These are phyloP conservation scores for Irpex lacteus DNA, from an alignment of 1,284 basidiomycete species.

Conservation along the genomic window DNA sequence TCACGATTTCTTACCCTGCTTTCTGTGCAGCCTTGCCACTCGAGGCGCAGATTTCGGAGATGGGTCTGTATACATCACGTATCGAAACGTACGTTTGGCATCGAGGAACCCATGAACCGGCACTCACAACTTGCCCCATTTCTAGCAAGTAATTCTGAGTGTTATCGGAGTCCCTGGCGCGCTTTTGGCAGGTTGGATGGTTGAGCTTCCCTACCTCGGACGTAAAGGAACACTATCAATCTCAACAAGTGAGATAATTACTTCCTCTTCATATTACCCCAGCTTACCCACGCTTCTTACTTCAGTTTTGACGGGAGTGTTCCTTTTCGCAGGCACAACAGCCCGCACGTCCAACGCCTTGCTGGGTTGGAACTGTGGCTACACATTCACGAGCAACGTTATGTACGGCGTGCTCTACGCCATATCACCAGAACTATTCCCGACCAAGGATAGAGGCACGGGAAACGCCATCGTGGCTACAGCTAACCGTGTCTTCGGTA, in stretches of 20 bases:
- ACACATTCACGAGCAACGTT: slow-evolving; percentile 59
- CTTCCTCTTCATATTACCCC: neutral
- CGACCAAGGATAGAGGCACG: slow-evolving; percentile 69
- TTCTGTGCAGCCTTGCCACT: slow-evolving; percentile 43
- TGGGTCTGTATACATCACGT: slow-evolving; percentile 60
- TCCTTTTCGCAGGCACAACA: slow-evolving; percentile 68
- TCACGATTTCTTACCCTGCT: neutral
- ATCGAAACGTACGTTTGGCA: slow-evolving; percentile 51
- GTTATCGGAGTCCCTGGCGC: slow-evolving; percentile 71
- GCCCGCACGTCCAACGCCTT: slow-evolving; percentile 59
- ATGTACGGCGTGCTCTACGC: slow-evolving; percentile 78
- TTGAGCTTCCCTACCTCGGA: slow-evolving; percentile 57
- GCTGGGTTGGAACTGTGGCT: slow-evolving; percentile 74
- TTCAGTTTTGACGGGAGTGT: slow-evolving; percentile 60
- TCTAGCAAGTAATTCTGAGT: slow-evolving; percentile 63
- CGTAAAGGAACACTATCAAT: slow-evolving; percentile 61
- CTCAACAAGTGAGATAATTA: slow-evolving; percentile 42
- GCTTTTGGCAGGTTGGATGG: slow-evolving; percentile 55
- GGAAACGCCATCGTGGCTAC: slow-evolving; percentile 66
- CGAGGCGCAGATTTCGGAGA: slow-evolving; percentile 65
- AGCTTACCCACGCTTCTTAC: slow-evolving; percentile 2
- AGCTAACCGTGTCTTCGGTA: slow-evolving; percentile 61
- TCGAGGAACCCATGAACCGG: neutral
- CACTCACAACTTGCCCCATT: neutral
- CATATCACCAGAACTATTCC: slow-evolving; percentile 66